Percentiles rank a stretch among this genome's conserved stretches.
These are phyloP conservation scores for Microsporum ferrugineum DNA, from an alignment of 2,329 filamentous ascomycete species.

Conservation along the genomic window DNA sequence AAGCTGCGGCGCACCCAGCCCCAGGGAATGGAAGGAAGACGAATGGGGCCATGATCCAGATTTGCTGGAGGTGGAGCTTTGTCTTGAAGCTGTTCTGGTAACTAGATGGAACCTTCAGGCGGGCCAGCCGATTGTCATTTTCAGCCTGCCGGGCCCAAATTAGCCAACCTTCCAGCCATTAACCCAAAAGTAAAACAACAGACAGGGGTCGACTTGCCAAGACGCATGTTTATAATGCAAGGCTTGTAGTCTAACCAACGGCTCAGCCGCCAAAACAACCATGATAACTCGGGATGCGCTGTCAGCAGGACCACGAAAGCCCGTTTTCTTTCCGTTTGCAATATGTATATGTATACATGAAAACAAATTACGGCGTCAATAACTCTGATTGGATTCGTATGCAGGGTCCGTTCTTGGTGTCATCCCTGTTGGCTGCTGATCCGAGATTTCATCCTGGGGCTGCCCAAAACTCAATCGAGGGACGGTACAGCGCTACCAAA, in stretches of 20 bases:
- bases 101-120: not conserved
- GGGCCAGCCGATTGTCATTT: not conserved
- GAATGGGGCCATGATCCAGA: not conserved
- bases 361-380: not conserved
- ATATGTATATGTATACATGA: not conserved
- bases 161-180: not conserved
- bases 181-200: not conserved
- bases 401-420: not conserved
- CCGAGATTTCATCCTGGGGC: not conserved
- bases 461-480: not conserved
- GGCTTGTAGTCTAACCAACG: not conserved
- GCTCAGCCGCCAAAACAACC: not conserved
- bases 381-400: not conserved
- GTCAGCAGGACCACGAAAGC: not conserved
- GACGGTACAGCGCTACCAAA: not conserved
- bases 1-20: not conserved
- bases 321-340: not conserved
- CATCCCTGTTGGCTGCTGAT: not conserved
- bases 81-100: not conserved
- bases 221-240: not conserved
- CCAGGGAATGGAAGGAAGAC: not conserved
- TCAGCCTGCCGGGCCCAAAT: not conserved
- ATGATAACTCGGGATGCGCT: not conserved
- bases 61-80: not conserved
- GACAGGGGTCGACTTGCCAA: not conserved